Evolutionary conservation across 495 filamentous ascomycete species (phyloP).

Genomic region (Trichoderma reesei): DNA sequence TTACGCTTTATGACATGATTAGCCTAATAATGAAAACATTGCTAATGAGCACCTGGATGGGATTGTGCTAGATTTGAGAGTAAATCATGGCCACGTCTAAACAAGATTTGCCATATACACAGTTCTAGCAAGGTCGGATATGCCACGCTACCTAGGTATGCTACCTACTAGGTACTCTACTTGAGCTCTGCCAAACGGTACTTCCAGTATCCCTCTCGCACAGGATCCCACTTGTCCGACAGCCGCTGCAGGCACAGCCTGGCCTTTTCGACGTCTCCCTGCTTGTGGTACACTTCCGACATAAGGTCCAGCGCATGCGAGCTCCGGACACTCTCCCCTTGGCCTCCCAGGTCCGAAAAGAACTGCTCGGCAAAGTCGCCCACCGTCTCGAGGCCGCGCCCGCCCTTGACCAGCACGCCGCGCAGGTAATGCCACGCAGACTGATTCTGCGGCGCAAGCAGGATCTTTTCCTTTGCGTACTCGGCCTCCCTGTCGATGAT

Average conservation of each 20-base stretch:
- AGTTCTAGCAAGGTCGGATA: no score
- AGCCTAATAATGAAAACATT: background rate
- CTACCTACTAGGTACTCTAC: background rate
- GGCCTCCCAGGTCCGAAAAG: slow-evolving; percentile 39
- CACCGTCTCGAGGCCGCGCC: slow-evolving; percentile 44
- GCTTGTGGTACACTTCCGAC: slow-evolving; percentile 67
- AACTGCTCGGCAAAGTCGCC: slow-evolving; percentile 59
- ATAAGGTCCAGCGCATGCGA: slow-evolving; percentile 86
- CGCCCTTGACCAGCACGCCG: slow-evolving; percentile 59
- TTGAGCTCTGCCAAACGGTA: slow-evolving; percentile 38
- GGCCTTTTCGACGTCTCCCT: slow-evolving; percentile 47
- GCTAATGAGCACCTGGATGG: background rate
- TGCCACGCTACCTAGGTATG: no score
- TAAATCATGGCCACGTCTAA: background rate
- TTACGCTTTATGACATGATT: background rate
- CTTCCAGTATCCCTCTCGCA: slow-evolving; percentile 86
- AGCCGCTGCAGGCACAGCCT: slow-evolving; percentile 59
- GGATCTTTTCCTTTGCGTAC: slow-evolving; percentile 61
- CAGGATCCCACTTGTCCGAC: slow-evolving; percentile 79
- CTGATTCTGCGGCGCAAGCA: slow-evolving; percentile 81
- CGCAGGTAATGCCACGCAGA: slow-evolving; percentile 87
- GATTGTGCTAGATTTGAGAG: background rate
- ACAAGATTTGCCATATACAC: no score
- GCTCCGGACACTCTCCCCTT: slow-evolving; percentile 48
- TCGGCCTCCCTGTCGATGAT: slow-evolving; percentile 65